Conservation (phyloP, 192 early-diverging fungal genomes). For the Coemansia sp. region DNA sequence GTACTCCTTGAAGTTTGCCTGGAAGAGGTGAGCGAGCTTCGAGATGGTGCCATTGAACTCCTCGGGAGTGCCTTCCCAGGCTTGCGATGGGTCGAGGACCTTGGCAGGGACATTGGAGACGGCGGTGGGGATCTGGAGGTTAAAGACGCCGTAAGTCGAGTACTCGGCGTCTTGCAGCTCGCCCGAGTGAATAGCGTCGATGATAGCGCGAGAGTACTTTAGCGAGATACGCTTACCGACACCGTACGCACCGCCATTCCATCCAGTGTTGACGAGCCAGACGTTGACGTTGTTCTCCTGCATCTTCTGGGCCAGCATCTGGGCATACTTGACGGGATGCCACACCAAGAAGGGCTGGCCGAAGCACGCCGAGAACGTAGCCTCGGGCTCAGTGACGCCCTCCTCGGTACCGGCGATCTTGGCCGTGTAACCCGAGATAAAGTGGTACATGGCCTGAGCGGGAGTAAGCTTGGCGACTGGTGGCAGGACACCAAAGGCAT, state of each 20-base stretch:
- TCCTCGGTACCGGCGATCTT: conserved; percentile 98
- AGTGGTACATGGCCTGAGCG: conserved; percentile 94
- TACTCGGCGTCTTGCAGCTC: conserved; percentile 84
- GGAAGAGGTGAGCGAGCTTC: conserved; percentile 82
- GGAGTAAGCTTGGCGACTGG: conserved; percentile 86
- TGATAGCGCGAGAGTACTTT: conserved; percentile 96
- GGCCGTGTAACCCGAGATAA: conserved; percentile 96
- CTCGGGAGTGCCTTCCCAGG: conserved; percentile 76
- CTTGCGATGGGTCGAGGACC: conserved; percentile 81
- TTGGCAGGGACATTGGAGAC: conserved; percentile 76
- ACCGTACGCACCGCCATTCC: conserved; percentile 92
- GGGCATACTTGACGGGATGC: conserved; percentile 94
- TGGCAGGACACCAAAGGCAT: conserved; percentile 95
- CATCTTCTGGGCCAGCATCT: conserved; percentile 96
- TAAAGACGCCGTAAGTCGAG: conserved; percentile 84
- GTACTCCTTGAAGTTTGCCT: conserved; percentile 87
- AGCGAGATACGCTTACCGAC: conserved; percentile 87
- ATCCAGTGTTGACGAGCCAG: conserved; percentile 97
- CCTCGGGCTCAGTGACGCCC: conserved; percentile 85
- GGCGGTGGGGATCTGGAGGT: conserved; percentile 80
- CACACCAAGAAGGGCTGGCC: conserved; percentile 96
- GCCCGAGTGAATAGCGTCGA: conserved; percentile 95
- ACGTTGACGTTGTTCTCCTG: conserved; percentile 79
- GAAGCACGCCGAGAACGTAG: conserved; percentile 93
- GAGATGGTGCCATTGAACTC: conserved; percentile 64